These are phyloP conservation scores for Microbotryum lychnidis-dioicae DNA, from an alignment of 1,284 basidiomycete genomes.

Conservation along the genomic window DNA sequence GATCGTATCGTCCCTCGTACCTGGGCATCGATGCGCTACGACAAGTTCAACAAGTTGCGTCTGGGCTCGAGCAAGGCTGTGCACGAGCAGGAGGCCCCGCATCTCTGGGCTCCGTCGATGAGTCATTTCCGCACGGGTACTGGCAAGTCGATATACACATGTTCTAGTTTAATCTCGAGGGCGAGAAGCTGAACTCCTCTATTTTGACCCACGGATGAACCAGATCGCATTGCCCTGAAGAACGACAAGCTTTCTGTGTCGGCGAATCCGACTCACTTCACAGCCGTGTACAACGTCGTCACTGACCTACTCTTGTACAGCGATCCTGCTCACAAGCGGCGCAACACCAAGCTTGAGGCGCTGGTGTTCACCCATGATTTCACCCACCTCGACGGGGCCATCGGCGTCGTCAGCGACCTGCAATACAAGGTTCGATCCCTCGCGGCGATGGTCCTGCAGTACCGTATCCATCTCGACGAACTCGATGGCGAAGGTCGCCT, in stretches of 20 bases:
- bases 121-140: slow-evolving; percentile 26
- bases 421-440: slow-evolving; percentile 67
- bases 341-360: slow-evolving; percentile 68
- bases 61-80: slow-evolving; percentile 48
- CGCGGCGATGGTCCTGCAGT: slow-evolving; percentile 40
- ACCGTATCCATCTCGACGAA: slow-evolving; percentile 38
- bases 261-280: slow-evolving; percentile 77
- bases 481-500: slow-evolving; percentile 48
- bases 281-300: slow-evolving; percentile 77
- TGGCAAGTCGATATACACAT: slow-evolving; percentile 4
- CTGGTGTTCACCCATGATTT: slow-evolving; percentile 88
- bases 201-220: slow-evolving; percentile 53
- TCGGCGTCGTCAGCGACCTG: slow-evolving; percentile 61
- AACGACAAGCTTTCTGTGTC: slow-evolving; percentile 83
- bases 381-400: slow-evolving; percentile 61
- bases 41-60: slow-evolving; percentile 88
- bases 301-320: slow-evolving; percentile 80
- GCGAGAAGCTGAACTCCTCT: slow-evolving; percentile 37
- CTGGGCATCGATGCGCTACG: slow-evolving; percentile 75
- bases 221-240: slow-evolving; percentile 69
- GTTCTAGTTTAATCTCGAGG: no score
- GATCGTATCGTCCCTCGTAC: slow-evolving; percentile 86
- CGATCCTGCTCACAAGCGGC: slow-evolving; percentile 71
- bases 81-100: slow-evolving; percentile 1
- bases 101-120: slow-evolving; percentile 1